phyloP scores from a whole-genome alignment of 805 yeast genomes.

The Candida insectorum region DNA sequence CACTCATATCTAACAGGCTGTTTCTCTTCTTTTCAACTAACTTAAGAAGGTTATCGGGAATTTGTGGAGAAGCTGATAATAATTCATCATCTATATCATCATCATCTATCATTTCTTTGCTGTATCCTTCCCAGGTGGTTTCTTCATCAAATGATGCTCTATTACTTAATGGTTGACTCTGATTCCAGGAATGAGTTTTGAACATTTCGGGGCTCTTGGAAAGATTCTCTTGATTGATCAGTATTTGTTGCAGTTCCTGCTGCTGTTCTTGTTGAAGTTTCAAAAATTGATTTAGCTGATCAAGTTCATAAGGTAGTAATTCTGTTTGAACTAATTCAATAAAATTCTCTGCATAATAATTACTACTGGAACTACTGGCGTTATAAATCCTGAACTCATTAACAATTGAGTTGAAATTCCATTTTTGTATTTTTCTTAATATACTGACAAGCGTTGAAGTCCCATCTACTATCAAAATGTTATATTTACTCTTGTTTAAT shows the following conservation, averaged over 20 bases:
- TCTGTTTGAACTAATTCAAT: conserved; percentile 68
- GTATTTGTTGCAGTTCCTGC: too few relatives aligned
- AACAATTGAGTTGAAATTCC: conserved; percentile 82
- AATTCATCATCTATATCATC: conserved; percentile 43
- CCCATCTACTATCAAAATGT: conserved; percentile 72
- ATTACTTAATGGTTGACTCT: conserved; percentile 1
- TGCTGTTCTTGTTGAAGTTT: conserved; percentile 14
- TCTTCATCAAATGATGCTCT: conserved; percentile 16
- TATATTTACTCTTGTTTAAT: conserved; percentile 61
- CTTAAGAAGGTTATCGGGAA: conserved; percentile 57
- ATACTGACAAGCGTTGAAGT: conserved; percentile 79
- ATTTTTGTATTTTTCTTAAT: conserved; percentile 76
- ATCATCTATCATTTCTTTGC: conserved; percentile 27
- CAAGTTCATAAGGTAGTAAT: conserved; percentile 40
- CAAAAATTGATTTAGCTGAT: conserved; percentile 22
- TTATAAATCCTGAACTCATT: conserved; percentile 77
- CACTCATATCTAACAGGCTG: conserved; percentile 17
- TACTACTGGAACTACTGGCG: conserved; percentile 48
- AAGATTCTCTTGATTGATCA: not conserved
- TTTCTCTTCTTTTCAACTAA: conserved; percentile 45
- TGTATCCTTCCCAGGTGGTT: conserved; percentile 20
- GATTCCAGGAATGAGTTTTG: conserved; percentile 6
- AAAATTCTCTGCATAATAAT: conserved; percentile 78
- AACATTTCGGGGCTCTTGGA: conserved; percentile 10
- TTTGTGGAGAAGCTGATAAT: conserved; percentile 64